Percentiles rank a stretch among this genome's conserved stretches.
Conservation (phyloP, 2,329 filamentous ascomycete genomes). For the Ceratocystis eucalypticola region DNA sequence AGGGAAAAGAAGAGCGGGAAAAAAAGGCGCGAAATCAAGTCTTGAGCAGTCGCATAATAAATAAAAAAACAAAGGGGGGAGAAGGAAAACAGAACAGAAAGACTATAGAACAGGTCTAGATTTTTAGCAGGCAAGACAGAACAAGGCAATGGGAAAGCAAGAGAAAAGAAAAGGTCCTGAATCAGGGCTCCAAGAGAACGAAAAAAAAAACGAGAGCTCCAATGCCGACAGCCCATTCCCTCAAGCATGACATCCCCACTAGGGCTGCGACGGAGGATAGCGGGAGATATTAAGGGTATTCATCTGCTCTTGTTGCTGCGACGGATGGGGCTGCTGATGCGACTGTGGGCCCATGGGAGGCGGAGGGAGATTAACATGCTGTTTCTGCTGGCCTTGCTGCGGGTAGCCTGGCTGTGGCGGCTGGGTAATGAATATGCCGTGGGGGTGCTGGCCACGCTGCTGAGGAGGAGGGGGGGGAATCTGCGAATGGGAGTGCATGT, state of each 20-base stretch:
- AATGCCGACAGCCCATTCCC: neutral
- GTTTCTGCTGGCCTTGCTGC: conserved; percentile 8
- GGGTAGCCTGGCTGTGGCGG: conserved; percentile 6
- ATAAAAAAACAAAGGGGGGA: neutral
- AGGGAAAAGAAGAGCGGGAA: neutral
- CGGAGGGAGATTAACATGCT: neutral
- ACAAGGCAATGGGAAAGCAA: neutral
- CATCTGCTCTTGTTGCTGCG: conserved; percentile 22
- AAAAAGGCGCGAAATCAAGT: neutral
- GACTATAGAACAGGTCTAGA: neutral
- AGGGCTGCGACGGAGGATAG: conserved; percentile 4
- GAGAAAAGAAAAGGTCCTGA: neutral
- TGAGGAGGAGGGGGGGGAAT: conserved; percentile 3
- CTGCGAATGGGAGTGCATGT: conserved; percentile 12
- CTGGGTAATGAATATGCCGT: conserved; percentile 17
- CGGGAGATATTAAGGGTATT: neutral
- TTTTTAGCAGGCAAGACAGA: neutral
- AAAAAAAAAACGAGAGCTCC: neutral
- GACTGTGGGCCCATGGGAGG: neutral
- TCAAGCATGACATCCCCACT: conserved; percentile 1
- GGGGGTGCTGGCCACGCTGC: conserved; percentile 10
- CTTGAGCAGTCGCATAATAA: too few relatives aligned
- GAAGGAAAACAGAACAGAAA: neutral
- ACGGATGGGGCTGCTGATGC: conserved; percentile 18
- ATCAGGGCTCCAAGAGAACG: neutral